Evolutionary conservation across 768 basidiomycete genomes (phyloP).

Genomic region (Suillus alpinus): DNA sequence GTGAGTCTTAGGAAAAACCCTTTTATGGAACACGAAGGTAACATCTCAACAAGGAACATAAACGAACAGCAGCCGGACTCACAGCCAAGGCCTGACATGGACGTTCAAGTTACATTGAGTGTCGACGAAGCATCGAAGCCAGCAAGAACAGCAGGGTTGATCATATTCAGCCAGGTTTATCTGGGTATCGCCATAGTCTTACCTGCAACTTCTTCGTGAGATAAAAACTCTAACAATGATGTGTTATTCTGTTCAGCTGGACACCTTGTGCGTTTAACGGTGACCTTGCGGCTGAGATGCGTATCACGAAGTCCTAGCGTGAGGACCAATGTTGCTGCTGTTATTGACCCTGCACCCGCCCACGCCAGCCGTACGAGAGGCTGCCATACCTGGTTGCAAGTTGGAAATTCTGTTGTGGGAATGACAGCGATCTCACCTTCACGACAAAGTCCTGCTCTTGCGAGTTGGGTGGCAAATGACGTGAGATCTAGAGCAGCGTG

Average conservation of each 20-base stretch:
- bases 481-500: conserved; percentile 26
- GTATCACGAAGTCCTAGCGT: not conserved
- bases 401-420: not conserved
- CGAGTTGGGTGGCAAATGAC: conserved; percentile 29
- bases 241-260: not conserved
- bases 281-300: not conserved
- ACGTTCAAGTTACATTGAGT: not conserved
- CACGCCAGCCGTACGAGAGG: not conserved
- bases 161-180: not conserved
- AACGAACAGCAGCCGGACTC: not conserved
- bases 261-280: not conserved
- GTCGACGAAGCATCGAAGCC: not conserved
- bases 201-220: not conserved
- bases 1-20: not conserved
- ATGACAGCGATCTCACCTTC: not conserved
- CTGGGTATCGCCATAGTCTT: not conserved
- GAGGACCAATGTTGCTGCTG: not conserved
- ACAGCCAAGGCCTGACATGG: not conserved
- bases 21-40: not conserved
- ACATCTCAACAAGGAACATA: not conserved
- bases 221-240: not conserved
- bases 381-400: not conserved
- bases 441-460: not conserved
- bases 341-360: not conserved
- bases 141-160: not conserved